A percentile compares a stretch with the other conserved stretches of the same genome.
Conservation (phyloP, 2,329 filamentous ascomycete genomes). For the Aschersonia sp. region DNA sequence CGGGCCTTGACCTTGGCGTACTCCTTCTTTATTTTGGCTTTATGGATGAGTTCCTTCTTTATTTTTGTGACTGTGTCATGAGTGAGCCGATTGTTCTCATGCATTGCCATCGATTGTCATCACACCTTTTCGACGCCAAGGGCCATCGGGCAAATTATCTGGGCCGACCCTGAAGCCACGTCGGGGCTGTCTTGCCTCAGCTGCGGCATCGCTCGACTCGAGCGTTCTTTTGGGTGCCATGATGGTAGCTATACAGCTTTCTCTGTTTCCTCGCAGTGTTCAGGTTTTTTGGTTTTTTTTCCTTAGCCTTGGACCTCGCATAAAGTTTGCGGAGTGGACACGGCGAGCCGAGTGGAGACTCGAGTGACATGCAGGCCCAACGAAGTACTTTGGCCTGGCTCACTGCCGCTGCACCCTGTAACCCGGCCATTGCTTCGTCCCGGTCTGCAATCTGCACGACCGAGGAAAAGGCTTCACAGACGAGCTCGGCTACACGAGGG, state of each 20-base stretch:
- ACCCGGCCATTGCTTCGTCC: too few species aligned
- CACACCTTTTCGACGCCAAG: conserved; percentile 63
- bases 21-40: conserved; percentile 83
- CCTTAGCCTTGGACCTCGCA: too few species aligned
- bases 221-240: conserved; percentile 20
- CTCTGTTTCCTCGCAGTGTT: neutral
- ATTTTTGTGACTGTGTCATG: conserved; percentile 59
- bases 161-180: conserved; percentile 80
- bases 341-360: too few species aligned
- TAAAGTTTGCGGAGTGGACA: too few species aligned
- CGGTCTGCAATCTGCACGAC: too few species aligned
- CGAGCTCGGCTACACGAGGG: too few species aligned
- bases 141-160: conserved; percentile 79
- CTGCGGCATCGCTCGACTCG: conserved; percentile 14
- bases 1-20: conserved; percentile 71
- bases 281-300: too few species aligned
- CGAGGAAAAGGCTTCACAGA: too few species aligned
- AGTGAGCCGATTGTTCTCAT: neutral
- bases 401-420: too few species aligned
- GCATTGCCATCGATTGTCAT: neutral
- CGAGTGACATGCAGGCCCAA: too few species aligned
- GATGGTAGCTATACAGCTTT: neutral
- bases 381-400: too few species aligned
- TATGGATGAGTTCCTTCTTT: conserved; percentile 77
- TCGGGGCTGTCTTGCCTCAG: conserved; percentile 34